Evolutionary conservation across 2,329 filamentous ascomycete species (phyloP), one percentile per base, ranked within the genome.

Genomic region (Beauveria asiatica): DNA sequence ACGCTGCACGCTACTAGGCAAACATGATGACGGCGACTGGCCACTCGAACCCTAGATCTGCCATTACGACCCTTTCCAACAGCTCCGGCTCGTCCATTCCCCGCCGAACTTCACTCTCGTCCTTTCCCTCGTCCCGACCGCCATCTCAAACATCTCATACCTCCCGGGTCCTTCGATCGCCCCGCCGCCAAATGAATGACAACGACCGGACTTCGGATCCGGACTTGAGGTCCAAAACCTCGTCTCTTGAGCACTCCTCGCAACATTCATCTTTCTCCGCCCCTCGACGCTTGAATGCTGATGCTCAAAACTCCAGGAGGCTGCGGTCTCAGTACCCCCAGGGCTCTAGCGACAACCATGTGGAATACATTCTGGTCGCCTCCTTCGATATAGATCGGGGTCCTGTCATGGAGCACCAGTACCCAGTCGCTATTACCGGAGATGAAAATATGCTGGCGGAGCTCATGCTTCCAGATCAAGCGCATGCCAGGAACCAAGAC

Each of bases 401-500:
- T 3, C 93, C 93, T 51, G 86, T 97, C 67, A 97, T 99, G 94
- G 94, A 99, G 72, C 92, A 99, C 72, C 94, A 99, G 71, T 99
- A 93, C 70, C 94, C 94, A 0, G 87, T 90, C 46, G 87, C 93
- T 55, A 97, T 99, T 64, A 97, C 92, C 55, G 93, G 94, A 37
- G 93, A 99, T 71, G 94, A 99, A 76, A 89, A 96, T 69, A 97
- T 97, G 92, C 76, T 99, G 70, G 94, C 94, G 7, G 94, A 99
- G 78, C 83, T 99, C 69, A 99, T 99, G 94, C 78, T 99, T 72
- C 94, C 94, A 0, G 94, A 99, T 74, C 93, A 97, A 74, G 92
- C 93, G 23, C 94, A 99, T 75, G 86, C 94, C 63, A 85, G 94
- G 44, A 93, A 89, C 69, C 92, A 97, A 75, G 94, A 99, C 73